Base-by-base conservation (phyloP, 1,284 basidiomycete genomes). In the Coriolopsis trogii region DNA sequence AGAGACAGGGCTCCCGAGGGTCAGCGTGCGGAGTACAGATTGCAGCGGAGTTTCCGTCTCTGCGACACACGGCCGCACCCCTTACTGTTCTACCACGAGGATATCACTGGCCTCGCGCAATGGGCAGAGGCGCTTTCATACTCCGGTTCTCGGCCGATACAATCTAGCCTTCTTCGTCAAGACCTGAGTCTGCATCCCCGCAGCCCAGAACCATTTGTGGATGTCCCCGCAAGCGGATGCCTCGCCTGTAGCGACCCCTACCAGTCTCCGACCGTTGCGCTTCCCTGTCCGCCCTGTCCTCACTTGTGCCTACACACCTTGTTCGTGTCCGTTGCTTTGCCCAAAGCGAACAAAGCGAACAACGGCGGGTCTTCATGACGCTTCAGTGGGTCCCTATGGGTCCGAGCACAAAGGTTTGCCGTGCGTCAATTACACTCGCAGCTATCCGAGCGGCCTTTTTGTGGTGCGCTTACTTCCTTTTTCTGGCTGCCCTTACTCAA, bases 21-120 rank as follows among this genome's bases (percentile, higher is more conserved):
- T 26, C 29, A 43, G 41, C 39, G 46, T 60, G 63, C 63, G 63
- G 63, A 64, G 63, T 64, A 30, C 38, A 55, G 62, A 63, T 59
- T 59, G 48, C 51, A 46, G 61, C 63, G 61, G 63, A 64, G 63
- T 64, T 63, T 57, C 45, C 55, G 50, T 30, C 20, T 12, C 25
- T 16, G 36, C 24, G 53, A 43, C 36, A 38, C 51, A 46, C 43
- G 46, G 44, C 46, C 51, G 33, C 33, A 28, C 13, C 31, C 42
- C 33, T 36, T 41, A 50, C 47, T 25, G 20, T 49, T 36, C 46
- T 30, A 46, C 54, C 56, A 61, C 60, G 54, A 56, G 56, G 56
- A 47, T 58, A 53, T 55, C 52, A 43, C 29, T 43, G 37, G 52
- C 43, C 52, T 47, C 53, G 49, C 46, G 41, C 49, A 56, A 53